phyloP scores from a whole-genome alignment of 352 stramenopile genomes.

The Phytophthora podocarpi region DNA sequence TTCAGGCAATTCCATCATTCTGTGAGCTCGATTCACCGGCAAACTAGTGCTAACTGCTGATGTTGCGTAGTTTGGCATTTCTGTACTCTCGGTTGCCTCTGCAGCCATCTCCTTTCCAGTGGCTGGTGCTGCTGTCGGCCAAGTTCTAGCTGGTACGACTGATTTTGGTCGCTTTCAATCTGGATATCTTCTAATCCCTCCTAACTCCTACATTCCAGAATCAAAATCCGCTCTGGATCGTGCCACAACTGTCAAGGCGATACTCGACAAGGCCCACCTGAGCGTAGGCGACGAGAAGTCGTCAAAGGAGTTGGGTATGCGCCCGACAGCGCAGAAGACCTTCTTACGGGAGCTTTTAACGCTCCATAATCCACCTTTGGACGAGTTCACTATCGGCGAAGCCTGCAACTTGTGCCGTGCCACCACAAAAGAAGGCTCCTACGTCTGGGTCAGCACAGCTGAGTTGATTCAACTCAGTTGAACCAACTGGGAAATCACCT shows the following conservation, averaged over 20 bases:
- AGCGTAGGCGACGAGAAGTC: background rate
- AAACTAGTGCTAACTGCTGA: background rate
- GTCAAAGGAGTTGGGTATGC: background rate
- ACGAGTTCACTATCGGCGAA: background rate
- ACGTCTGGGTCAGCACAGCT: background rate
- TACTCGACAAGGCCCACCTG: background rate
- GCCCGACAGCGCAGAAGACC: background rate
- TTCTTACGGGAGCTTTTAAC: background rate
- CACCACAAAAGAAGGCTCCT: background rate
- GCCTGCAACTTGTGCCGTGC: background rate
- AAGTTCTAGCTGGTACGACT: background rate
- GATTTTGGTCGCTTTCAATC: background rate
- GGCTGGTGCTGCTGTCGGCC: background rate
- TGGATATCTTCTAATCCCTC: background rate
- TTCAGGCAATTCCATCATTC: constrained; percentile 6
- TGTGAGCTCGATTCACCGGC: no score
- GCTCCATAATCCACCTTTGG: background rate
- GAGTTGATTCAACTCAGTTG: no score
- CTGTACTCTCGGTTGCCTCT: background rate
- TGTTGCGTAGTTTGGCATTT: background rate
- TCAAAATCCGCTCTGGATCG: background rate
- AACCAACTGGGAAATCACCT: background rate
- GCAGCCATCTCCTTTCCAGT: background rate
- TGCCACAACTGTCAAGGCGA: background rate
- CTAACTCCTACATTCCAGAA: background rate